A percentile compares a stretch with the other conserved stretches of the same genome.
Conservation (phyloP, 2,329 filamentous ascomycete genomes). For the Penicillium sp. region DNA sequence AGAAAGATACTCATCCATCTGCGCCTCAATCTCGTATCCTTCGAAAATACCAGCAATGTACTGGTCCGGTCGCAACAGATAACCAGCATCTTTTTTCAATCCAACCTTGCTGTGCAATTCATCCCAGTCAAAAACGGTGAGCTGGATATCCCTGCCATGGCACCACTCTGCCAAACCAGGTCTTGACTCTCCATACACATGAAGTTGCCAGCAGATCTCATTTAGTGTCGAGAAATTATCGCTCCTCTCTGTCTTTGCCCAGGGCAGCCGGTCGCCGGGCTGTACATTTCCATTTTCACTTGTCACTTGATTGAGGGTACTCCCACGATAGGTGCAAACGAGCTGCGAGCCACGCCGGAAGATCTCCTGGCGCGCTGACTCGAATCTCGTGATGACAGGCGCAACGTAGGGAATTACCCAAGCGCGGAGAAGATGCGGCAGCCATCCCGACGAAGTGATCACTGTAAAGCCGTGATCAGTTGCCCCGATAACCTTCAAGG, state of each 20-base stretch:
- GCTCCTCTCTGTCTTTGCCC: conserved; percentile 19
- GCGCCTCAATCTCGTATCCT: conserved; percentile 13
- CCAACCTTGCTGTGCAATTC: conserved; percentile 19
- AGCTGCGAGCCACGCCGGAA: conserved; percentile 42
- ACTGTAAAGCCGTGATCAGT: conserved; percentile 42
- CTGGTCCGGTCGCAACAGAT: conserved; percentile 30
- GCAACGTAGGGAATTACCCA: conserved; percentile 38
- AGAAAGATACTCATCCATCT: conserved; percentile 22
- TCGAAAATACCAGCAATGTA: conserved; percentile 26
- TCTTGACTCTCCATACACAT: conserved; percentile 24
- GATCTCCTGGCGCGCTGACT: conserved; percentile 14
- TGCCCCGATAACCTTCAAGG: conserved; percentile 38
- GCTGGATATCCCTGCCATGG: conserved; percentile 12
- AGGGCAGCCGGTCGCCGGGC: conserved; percentile 46
- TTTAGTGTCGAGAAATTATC: conserved; percentile 27
- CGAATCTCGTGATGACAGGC: conserved; percentile 21
- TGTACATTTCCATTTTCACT: conserved; percentile 33
- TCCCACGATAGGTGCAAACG: conserved; percentile 41
- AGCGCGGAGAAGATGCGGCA: conserved; percentile 40
- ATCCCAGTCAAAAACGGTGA: conserved; percentile 25
- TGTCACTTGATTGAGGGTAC: conserved; percentile 28
- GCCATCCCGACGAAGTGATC: conserved; percentile 35
- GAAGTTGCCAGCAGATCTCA: conserved; percentile 29
- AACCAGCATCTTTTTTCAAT: conserved; percentile 22
- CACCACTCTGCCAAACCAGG: conserved; percentile 23